Percentiles rank a stretch among this genome's conserved stretches.
These are phyloP conservation scores for Nannizzia gypsea DNA, from an alignment of 2,329 filamentous ascomycete species.

Conservation along the genomic window DNA sequence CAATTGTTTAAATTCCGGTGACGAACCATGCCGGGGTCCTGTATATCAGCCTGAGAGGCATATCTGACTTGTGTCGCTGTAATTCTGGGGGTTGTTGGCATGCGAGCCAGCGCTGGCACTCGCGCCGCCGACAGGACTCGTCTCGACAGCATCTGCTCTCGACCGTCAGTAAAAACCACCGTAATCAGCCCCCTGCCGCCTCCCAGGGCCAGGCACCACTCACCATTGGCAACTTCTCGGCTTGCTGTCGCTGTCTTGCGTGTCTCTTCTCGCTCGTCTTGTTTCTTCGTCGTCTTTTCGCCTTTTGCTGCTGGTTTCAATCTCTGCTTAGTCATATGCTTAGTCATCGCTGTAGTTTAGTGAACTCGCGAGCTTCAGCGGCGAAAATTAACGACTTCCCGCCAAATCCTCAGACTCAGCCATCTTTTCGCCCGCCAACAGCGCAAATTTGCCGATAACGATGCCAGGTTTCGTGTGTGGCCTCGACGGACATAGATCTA, in stretches of 20 bases:
- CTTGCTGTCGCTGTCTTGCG: neutral
- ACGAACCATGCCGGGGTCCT: conserved; percentile 36
- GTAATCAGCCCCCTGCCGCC: neutral
- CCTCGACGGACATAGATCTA: conserved; percentile 23
- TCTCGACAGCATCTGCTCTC: conserved; percentile 34
- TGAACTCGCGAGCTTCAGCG: conserved; percentile 19
- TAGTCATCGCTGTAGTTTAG: neutral
- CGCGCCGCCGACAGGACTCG: conserved; percentile 32
- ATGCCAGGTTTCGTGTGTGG: conserved; percentile 33
- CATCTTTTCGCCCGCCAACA: conserved; percentile 27
- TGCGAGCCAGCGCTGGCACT: conserved; percentile 27
- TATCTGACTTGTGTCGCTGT: conserved; percentile 28
- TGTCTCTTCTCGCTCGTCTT: neutral
- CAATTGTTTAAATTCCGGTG: neutral
- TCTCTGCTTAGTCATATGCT: neutral
- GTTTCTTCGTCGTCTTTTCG: neutral
- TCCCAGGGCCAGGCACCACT: neutral
- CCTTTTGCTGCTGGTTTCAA: neutral
- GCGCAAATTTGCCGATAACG: conserved; percentile 33
- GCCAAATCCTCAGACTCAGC: conserved; percentile 21
- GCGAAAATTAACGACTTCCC: conserved; percentile 31
- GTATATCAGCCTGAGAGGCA: conserved; percentile 28
- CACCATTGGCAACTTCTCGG: neutral
- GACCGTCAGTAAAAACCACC: neutral
- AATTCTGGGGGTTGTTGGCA: conserved; percentile 15